Evolutionary conservation across 2,329 filamentous ascomycete species (phyloP).

Genomic region (Exophiala bonariae): DNA sequence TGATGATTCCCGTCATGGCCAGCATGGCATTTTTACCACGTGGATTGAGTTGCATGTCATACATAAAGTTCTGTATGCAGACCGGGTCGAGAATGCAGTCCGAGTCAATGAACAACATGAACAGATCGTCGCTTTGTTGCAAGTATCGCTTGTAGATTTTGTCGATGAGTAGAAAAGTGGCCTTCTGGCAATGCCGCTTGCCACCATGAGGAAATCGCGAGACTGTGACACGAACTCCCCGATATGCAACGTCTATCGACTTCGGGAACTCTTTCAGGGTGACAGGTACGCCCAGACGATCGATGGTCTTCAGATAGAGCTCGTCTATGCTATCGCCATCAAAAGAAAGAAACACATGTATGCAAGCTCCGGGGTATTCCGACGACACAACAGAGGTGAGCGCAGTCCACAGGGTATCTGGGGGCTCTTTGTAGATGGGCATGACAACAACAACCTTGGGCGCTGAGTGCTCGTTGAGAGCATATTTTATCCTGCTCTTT

Average conservation of each 20-base stretch:
- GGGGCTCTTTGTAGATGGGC: constrained; percentile 93
- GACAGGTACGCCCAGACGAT: constrained; percentile 78
- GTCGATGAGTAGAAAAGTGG: constrained; percentile 89
- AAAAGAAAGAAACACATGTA: constrained; percentile 94
- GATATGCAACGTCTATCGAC: constrained; percentile 87
- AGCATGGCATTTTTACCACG: constrained; percentile 91
- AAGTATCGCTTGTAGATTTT: constrained; percentile 87
- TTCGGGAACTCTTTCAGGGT: constrained; percentile 76
- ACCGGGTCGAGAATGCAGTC: constrained; percentile 91
- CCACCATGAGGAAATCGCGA: constrained; percentile 92
- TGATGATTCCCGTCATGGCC: constrained; percentile 97
- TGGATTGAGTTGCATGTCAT: constrained; percentile 96
- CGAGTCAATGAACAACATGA: constrained; percentile 95
- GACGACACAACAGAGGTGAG: constrained; percentile 90
- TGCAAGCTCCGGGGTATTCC: constrained; percentile 87
- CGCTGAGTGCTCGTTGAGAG: constrained; percentile 79
- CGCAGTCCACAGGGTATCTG: constrained; percentile 78
- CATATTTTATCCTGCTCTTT: constrained; percentile 76
- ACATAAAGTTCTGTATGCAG: constrained; percentile 96
- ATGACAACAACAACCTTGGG: constrained; percentile 93
- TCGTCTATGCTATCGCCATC: constrained; percentile 89
- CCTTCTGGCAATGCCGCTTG: constrained; percentile 91
- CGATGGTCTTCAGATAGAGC: constrained; percentile 81
- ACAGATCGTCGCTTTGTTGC: constrained; percentile 84
- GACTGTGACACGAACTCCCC: constrained; percentile 79